Evolutionary conservation across 2,329 filamentous ascomycete genomes (phyloP).

Genomic region (Aspergillus sp.): DNA sequence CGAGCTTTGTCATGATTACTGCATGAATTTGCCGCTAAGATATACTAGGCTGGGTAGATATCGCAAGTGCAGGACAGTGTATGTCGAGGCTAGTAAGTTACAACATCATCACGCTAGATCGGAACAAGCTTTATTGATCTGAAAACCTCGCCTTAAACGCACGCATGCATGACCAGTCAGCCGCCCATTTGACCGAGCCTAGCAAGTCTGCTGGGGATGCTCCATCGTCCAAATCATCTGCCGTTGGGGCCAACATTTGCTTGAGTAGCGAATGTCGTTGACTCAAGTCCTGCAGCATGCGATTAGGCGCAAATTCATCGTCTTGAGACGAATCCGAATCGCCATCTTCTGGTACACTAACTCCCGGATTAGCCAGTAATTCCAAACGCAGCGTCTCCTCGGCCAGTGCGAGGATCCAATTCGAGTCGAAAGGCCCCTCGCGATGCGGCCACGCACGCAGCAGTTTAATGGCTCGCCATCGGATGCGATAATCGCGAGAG

Average conservation of each 20-base stretch:
- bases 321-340: too few relatives aligned
- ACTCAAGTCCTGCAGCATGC: neutral
- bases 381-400: neutral
- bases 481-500: neutral
- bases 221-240: neutral
- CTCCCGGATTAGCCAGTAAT: neutral
- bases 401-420: neutral
- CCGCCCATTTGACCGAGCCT: neutral
- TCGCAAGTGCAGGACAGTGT: too few relatives aligned
- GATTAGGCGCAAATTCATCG: neutral
- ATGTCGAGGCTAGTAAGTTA: too few relatives aligned
- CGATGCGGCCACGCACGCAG: constrained; percentile 6
- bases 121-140: too few relatives aligned
- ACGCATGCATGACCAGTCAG: neutral
- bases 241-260: neutral
- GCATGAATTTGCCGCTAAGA: too few relatives aligned
- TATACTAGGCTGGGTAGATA: too few relatives aligned
- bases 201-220: neutral
- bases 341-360: too few relatives aligned
- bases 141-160: neutral
- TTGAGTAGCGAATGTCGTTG: neutral
- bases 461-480: constrained; percentile 1
- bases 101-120: too few relatives aligned
- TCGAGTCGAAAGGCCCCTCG: constrained; percentile 2
- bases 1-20: neutral